A percentile compares a stretch with the other conserved stretches of the same genome.
Conservation (phyloP, 495 filamentous ascomycete genomes). For the Mycothermus thermophilus region DNA sequence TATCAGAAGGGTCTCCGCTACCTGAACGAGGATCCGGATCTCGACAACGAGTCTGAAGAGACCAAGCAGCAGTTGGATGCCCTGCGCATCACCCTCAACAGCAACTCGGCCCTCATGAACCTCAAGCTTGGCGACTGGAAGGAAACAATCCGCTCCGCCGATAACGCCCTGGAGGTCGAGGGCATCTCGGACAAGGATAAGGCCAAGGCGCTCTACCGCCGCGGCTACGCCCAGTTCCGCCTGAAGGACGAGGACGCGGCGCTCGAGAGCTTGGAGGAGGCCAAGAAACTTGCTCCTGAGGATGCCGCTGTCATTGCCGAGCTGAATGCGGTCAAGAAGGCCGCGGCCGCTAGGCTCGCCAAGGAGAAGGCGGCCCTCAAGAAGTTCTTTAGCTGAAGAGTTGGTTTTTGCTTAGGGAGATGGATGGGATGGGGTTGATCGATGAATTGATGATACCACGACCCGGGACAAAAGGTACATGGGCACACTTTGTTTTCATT, state of each 20-base stretch:
- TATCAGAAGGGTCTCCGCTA: slow-evolving; percentile 98
- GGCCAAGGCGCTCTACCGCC: slow-evolving; percentile 79
- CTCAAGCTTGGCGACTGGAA: slow-evolving; percentile 61
- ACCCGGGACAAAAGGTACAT: too few species aligned
- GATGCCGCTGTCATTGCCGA: slow-evolving; percentile 68
- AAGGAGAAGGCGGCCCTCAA: slow-evolving; percentile 82
- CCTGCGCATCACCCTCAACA: slow-evolving; percentile 36
- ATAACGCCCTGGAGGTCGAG: slow-evolving; percentile 55
- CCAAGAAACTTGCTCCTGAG: slow-evolving; percentile 55
- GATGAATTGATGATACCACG: neutral
- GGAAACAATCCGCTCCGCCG: slow-evolving; percentile 55
- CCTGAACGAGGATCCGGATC: slow-evolving; percentile 71
- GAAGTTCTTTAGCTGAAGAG: slow-evolving; percentile 62
- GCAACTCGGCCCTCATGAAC: slow-evolving; percentile 40
- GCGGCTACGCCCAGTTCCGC: slow-evolving; percentile 55
- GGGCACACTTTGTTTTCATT: too few species aligned
- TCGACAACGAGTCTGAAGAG: slow-evolving; percentile 54
- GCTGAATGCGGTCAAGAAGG: slow-evolving; percentile 60
- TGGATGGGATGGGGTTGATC: neutral
- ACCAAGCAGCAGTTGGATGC: slow-evolving; percentile 50
- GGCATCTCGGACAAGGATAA: slow-evolving; percentile 59
- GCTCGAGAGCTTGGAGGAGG: slow-evolving; percentile 61
- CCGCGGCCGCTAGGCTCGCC: slow-evolving; percentile 52
- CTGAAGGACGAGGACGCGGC: slow-evolving; percentile 81
- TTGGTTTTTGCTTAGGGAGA: too few species aligned